Percentiles rank a stretch among this genome's conserved stretches.
phyloP scores from a whole-genome alignment of 2,329 filamentous ascomycete genomes.

The Zelopaecilomyces penicillatus region DNA sequence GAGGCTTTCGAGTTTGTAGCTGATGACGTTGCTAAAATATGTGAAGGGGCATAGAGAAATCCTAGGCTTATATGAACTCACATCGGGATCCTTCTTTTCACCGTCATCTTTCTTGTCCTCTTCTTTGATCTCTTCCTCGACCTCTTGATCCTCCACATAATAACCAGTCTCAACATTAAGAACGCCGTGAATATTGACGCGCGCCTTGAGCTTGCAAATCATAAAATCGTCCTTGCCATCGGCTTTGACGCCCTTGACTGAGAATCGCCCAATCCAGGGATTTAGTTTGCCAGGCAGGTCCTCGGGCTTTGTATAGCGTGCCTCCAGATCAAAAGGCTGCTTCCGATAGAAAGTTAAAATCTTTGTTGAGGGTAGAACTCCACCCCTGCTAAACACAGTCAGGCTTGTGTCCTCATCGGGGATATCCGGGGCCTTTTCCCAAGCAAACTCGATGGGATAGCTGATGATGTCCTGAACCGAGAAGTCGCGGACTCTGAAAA shows the following conservation, averaged over 20 bases:
- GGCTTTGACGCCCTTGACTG: conserved; percentile 93
- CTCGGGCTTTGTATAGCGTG: conserved; percentile 82
- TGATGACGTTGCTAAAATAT: too few species aligned
- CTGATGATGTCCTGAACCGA: conserved; percentile 93
- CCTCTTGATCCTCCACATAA: conserved; percentile 95
- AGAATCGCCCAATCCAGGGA: conserved; percentile 96
- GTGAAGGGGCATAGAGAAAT: background rate
- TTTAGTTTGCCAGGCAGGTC: conserved; percentile 79
- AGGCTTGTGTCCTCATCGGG: conserved; percentile 96
- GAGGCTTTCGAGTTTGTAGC: too few species aligned
- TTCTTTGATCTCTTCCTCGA: conserved; percentile 84
- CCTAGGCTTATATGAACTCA: conserved; percentile 39
- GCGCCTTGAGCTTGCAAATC: conserved; percentile 99
- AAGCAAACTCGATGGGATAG: conserved; percentile 97
- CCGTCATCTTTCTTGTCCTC: conserved; percentile 62
- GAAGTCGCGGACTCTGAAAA: conserved; percentile 98
- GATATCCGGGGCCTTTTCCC: conserved; percentile 98
- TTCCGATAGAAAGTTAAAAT: conserved; percentile 99
- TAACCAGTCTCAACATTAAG: conserved; percentile 96
- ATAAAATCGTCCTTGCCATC: conserved; percentile 95
- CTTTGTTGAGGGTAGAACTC: conserved; percentile 95
- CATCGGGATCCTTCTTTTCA: conserved; percentile 61
- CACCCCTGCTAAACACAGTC: conserved; percentile 95
- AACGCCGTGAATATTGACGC: conserved; percentile 91
- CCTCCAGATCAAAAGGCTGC: conserved; percentile 93